Conservation (phyloP, 2,329 filamentous ascomycete species). For the Xylariaceae sp. region DNA sequence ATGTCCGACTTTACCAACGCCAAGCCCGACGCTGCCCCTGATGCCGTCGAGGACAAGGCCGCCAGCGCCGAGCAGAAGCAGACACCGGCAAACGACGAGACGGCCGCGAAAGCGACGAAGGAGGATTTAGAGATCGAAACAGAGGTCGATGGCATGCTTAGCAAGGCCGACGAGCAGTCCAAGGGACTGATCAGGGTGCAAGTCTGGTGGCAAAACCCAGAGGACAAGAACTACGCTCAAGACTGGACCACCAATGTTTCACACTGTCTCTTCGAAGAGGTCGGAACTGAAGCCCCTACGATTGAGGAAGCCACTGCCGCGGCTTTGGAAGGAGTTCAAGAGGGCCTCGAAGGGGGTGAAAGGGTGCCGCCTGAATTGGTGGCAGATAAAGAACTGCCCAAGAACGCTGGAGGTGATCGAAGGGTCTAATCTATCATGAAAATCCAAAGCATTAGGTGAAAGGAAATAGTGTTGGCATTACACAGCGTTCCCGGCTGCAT, state of each 20-base stretch:
- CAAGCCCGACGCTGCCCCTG: slow-evolving; percentile 5
- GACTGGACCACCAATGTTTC: slow-evolving; percentile 50
- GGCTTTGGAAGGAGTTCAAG: slow-evolving; percentile 8
- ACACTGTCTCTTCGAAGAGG: slow-evolving; percentile 40
- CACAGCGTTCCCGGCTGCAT: slow-evolving; percentile 8
- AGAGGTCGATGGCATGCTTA: slow-evolving; percentile 30
- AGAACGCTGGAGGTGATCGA: too few species aligned
- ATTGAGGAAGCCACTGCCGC: slow-evolving; percentile 2
- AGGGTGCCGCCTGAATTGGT: too few species aligned
- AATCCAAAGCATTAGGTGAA: slow-evolving; percentile 5
- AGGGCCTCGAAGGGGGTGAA: slow-evolving; percentile 6
- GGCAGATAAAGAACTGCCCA: too few species aligned
- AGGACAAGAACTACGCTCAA: slow-evolving; percentile 42
- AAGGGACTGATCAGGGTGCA: slow-evolving; percentile 33
- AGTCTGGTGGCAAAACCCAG: slow-evolving; percentile 48
- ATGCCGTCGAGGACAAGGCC: slow-evolving; percentile 15
- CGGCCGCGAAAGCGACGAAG: slow-evolving; percentile 7
- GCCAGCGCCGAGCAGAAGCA: not conserved
- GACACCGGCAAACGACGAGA: not conserved
- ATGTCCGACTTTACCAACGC: slow-evolving; percentile 3
- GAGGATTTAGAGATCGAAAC: slow-evolving; percentile 7
- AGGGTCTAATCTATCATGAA: not conserved
- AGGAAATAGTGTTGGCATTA: slow-evolving; percentile 2
- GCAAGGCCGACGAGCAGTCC: slow-evolving; percentile 15
- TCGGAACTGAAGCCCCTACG: slow-evolving; percentile 2